Evolutionary conservation across 2,329 filamentous ascomycete species (phyloP).

Genomic region (Fusarium burgessii): DNA sequence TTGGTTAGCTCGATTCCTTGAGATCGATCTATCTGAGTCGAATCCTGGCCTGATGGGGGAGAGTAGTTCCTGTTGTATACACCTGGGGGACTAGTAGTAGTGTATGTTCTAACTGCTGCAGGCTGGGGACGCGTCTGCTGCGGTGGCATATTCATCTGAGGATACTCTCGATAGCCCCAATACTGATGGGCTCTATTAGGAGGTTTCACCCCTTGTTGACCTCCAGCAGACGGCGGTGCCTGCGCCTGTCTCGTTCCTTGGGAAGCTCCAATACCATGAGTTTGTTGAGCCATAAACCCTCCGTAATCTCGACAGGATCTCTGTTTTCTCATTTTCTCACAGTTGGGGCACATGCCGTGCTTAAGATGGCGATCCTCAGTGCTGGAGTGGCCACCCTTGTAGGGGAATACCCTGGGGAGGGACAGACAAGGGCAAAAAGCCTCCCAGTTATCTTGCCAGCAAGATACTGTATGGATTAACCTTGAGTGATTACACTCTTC

Average conservation of each 20-base stretch:
- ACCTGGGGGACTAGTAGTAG: not conserved
- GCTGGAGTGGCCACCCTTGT: not conserved
- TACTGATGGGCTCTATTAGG: slow-evolving; percentile 1
- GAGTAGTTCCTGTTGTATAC: not conserved
- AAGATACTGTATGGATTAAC: not conserved
- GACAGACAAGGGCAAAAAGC: not conserved
- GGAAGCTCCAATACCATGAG: not conserved
- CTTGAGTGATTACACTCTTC: not conserved
- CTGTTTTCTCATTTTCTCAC: not conserved
- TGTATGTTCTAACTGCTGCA: not conserved
- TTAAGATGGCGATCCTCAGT: not conserved
- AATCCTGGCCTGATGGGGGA: not conserved
- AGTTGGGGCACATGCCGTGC: not conserved
- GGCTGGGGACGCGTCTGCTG: not conserved
- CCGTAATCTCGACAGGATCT: not conserved
- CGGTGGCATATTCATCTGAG: not conserved
- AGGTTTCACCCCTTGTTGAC: not conserved
- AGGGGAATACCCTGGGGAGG: not conserved
- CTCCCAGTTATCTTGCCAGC: slow-evolving; percentile 11
- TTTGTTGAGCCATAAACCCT: not conserved
- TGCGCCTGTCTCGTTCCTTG: not conserved
- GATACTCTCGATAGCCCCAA: not conserved
- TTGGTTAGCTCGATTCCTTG: slow-evolving; percentile 9
- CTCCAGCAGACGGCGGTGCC: not conserved
- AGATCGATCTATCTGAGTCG: slow-evolving; percentile 6